These are phyloP conservation scores for Senna siamea DNA, from an alignment of 306 rosid species.

Conservation along the genomic window DNA sequence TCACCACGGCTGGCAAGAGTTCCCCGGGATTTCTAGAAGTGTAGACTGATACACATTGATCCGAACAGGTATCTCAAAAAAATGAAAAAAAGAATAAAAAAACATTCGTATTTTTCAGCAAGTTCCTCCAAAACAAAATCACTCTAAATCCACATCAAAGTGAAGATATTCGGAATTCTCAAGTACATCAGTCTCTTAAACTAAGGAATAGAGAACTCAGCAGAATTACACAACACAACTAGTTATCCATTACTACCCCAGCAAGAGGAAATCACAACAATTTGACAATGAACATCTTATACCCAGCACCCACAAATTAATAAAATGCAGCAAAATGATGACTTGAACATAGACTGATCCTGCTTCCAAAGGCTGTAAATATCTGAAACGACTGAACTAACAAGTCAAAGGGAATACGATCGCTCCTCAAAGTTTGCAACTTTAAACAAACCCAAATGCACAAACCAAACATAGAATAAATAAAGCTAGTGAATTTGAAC, in stretches of 20 bases:
- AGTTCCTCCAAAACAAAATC: constrained; percentile 5
- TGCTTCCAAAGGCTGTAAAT: constrained; percentile 3
- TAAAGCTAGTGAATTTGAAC: not conserved
- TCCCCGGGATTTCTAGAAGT: not conserved
- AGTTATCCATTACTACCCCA: not conserved
- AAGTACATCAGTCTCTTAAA: not conserved
- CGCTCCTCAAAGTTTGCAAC: constrained; percentile 15
- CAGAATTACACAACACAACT: constrained; percentile 20
- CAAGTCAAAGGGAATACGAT: not conserved
- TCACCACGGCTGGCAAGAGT: constrained; percentile 2
- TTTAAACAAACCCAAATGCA: constrained; percentile 35
- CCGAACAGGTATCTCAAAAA: constrained; percentile 20
- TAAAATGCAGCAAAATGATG: constrained; percentile 9
- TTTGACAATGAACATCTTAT: not conserved
- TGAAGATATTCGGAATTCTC: not conserved
- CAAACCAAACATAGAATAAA: not conserved
- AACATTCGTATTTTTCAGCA: not conserved
- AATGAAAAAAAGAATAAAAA: not conserved
- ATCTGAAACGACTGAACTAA: constrained; percentile 7
- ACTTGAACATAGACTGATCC: not conserved
- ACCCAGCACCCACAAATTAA: not conserved
- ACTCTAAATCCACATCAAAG: constrained; percentile 1
- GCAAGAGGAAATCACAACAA: constrained; percentile 6
- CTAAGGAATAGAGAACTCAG: not conserved
- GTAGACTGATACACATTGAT: constrained; percentile 27